A percentile compares a stretch with the other conserved stretches of the same genome.
Conservation (phyloP, 164 flowering plant genomes). For the Tetracentron sinense region DNA sequence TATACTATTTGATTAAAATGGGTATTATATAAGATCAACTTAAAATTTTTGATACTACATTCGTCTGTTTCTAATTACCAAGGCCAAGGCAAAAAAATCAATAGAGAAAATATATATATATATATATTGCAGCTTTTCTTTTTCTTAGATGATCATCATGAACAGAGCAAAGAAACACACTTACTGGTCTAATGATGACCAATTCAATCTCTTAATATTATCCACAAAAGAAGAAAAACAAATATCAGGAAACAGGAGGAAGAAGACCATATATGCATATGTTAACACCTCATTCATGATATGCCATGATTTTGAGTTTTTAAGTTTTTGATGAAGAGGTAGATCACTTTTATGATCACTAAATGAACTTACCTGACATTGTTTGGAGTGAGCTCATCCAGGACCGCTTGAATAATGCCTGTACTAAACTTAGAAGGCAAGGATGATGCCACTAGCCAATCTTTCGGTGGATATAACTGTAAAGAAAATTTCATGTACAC, state of each 20-base stretch:
- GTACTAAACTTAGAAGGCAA: slow-evolving; percentile 68
- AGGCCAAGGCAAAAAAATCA: too few relatives aligned
- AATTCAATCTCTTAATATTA: not conserved
- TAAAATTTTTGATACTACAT: too few relatives aligned
- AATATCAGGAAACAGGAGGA: not conserved
- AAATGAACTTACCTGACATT: slow-evolving; percentile 55
- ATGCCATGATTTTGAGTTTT: not conserved
- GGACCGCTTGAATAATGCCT: slow-evolving; percentile 43
- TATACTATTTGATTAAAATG: too few relatives aligned
- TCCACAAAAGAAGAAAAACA: not conserved
- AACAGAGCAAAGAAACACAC: too few relatives aligned
- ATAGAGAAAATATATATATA: too few relatives aligned
- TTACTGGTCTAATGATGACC: not conserved
- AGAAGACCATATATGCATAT: not conserved
- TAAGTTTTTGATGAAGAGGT: not conserved
- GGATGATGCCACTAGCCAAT: slow-evolving; percentile 87
- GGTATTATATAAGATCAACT: too few relatives aligned
- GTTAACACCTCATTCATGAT: not conserved
- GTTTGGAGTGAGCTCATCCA: slow-evolving; percentile 57
- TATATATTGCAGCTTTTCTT: too few relatives aligned
- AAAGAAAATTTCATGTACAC: not conserved
- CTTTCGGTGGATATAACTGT: slow-evolving; percentile 82
- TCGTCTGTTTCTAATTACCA: too few relatives aligned
- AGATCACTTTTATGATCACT: not conserved
- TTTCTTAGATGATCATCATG: not conserved